Evolutionary conservation across 192 early-diverging fungal genomes (phyloP).

Genomic region (Geosiphon pyriformis): DNA sequence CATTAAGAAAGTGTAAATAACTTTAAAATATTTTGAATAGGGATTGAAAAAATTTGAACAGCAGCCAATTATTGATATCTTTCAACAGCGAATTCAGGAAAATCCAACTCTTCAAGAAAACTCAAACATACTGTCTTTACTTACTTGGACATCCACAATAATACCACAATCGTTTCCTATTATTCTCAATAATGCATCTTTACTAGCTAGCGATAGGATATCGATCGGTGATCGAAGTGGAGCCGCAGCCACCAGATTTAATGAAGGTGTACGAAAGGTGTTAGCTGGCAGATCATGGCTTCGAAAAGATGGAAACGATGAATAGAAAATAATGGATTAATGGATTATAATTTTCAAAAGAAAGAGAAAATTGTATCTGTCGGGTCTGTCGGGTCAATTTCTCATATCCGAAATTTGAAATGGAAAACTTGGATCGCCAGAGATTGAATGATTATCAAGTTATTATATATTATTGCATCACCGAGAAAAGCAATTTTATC

Average conservation of each 20-base stretch:
- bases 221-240: slow-evolving; percentile 1
- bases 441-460: too few relatives aligned
- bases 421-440: too few relatives aligned
- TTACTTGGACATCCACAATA: background rate
- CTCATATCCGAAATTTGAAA: too few relatives aligned
- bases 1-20: background rate
- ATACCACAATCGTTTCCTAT: slow-evolving; percentile 11
- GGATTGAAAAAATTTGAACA: slow-evolving; percentile 60
- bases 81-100: slow-evolving; percentile 39
- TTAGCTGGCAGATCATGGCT: background rate
- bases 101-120: slow-evolving; percentile 40
- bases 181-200: background rate
- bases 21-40: slow-evolving; percentile 7
- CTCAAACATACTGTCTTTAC: slow-evolving; percentile 38
- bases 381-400: too few relatives aligned
- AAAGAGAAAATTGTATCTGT: too few relatives aligned
- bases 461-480: too few relatives aligned
- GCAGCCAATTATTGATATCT: slow-evolving; percentile 45
- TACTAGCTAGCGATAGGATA: background rate
- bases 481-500: too few relatives aligned
- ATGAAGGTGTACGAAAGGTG: slow-evolving; percentile 13
- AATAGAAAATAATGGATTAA: too few relatives aligned
- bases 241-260: slow-evolving; percentile 12
- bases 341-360: too few relatives aligned
- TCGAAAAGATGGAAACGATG: background rate